These are phyloP conservation scores for Chaetomium globosum DNA, from an alignment of 2,329 filamentous ascomycete genomes.

Conservation along the genomic window DNA sequence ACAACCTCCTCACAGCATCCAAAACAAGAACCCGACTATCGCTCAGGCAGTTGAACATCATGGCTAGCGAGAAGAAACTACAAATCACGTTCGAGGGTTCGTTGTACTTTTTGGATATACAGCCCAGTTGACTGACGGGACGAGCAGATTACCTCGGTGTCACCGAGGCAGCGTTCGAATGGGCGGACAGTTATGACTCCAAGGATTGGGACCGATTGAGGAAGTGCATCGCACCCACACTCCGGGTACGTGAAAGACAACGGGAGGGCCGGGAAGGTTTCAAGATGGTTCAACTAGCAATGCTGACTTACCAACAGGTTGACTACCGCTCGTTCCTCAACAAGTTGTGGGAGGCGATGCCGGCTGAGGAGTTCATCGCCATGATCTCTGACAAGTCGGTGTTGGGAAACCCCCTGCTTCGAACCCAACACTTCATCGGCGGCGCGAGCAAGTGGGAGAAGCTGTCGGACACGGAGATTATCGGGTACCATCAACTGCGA, in stretches of 20 bases:
- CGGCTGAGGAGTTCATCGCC: slow-evolving; percentile 61
- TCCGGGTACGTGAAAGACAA: slow-evolving; percentile 46
- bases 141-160: slow-evolving; percentile 53
- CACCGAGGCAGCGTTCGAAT: slow-evolving; percentile 57
- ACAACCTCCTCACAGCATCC: not conserved
- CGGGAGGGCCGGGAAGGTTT: too few relatives aligned
- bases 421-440: slow-evolving; percentile 68
- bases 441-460: slow-evolving; percentile 59
- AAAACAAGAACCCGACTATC: not conserved
- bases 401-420: slow-evolving; percentile 62
- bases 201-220: slow-evolving; percentile 65
- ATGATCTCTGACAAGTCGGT: slow-evolving; percentile 62
- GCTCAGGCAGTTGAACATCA: slow-evolving; percentile 23
- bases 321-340: slow-evolving; percentile 70
- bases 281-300: not conserved
- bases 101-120: not conserved
- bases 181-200: slow-evolving; percentile 67
- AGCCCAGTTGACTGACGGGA: slow-evolving; percentile 49
- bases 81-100: slow-evolving; percentile 39
- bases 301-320: slow-evolving; percentile 50
- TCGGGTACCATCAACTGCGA: slow-evolving; percentile 64
- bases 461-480: slow-evolving; percentile 59
- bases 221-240: slow-evolving; percentile 64
- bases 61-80: slow-evolving; percentile 35
- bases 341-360: slow-evolving; percentile 63